Evolutionary conservation across 768 basidiomycete species (phyloP).

Genomic region (Hortiboletus campestris): DNA sequence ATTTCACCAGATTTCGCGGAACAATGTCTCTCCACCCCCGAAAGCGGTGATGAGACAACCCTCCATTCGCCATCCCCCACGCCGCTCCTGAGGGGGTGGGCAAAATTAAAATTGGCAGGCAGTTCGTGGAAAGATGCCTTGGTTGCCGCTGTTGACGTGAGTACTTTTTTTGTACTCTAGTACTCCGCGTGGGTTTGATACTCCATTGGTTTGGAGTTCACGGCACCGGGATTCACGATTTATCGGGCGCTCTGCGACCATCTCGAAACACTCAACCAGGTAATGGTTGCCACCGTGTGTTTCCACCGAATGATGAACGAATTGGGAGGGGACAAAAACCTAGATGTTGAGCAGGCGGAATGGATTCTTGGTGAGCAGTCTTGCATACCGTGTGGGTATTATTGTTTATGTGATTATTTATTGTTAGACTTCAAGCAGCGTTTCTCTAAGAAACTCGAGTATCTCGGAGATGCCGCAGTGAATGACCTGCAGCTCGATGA

Average conservation of each 20-base stretch:
- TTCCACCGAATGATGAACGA: neutral
- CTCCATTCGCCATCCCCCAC: neutral
- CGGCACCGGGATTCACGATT: neutral
- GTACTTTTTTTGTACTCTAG: neutral
- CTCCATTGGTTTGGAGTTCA: neutral
- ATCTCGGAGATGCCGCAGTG: neutral
- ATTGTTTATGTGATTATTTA: neutral
- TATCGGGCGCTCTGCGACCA: neutral
- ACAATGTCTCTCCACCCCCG: neutral
- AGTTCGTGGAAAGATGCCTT: neutral
- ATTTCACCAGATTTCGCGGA: neutral
- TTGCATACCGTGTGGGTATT: no score
- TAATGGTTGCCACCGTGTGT: neutral
- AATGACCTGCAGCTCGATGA: neutral
- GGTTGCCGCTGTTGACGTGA: neutral
- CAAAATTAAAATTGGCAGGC: neutral
- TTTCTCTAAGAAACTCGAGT: neutral
- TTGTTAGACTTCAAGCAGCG: neutral
- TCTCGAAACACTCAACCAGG: neutral
- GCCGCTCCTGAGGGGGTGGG: neutral
- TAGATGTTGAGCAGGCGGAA: no score
- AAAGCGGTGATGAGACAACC: neutral
- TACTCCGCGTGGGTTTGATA: neutral
- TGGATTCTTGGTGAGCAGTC: neutral
- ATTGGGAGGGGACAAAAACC: neutral